A percentile compares a stretch with the other conserved stretches of the same genome.
Conservation (phyloP, 2,329 filamentous ascomycete species). For the Leptographium procerum region DNA sequence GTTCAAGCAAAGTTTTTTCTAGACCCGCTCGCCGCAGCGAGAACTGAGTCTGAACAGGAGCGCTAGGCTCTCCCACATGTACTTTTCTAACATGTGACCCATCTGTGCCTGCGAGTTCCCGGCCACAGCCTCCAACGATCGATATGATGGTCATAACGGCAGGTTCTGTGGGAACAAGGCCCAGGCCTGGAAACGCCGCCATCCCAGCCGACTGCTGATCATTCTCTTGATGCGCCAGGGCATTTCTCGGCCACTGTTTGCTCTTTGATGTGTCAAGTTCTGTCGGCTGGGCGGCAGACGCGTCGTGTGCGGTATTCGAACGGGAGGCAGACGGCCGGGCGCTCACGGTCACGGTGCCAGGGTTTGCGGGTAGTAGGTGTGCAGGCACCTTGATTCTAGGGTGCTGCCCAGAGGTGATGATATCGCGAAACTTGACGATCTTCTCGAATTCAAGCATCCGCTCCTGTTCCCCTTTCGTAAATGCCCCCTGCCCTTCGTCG, state of each 20-base stretch:
- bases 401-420: slow-evolving; percentile 67
- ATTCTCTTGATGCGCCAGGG: slow-evolving; percentile 24
- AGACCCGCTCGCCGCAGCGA: slow-evolving; percentile 70
- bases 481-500: neutral
- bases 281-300: neutral
- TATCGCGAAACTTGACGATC: slow-evolving; percentile 70
- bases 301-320: neutral
- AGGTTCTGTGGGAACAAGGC: neutral
- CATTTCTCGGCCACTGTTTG: slow-evolving; percentile 15
- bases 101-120: neutral
- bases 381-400: slow-evolving; percentile 46
- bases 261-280: neutral
- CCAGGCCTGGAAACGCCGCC: slow-evolving; percentile 6
- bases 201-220: slow-evolving; percentile 22
- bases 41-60: slow-evolving; percentile 71
- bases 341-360: slow-evolving; percentile 7
- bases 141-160: neutral
- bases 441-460: slow-evolving; percentile 63
- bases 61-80: slow-evolving; percentile 73
- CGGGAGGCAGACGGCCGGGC: slow-evolving; percentile 2
- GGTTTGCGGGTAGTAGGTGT: slow-evolving; percentile 18
- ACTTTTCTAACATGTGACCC: neutral
- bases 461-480: slow-evolving; percentile 37
- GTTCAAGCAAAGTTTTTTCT: slow-evolving; percentile 66
- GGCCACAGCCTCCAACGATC: neutral